Evolutionary conservation across 2,329 filamentous ascomycete genomes (phyloP).

Genomic region (Fusarium luffae): DNA sequence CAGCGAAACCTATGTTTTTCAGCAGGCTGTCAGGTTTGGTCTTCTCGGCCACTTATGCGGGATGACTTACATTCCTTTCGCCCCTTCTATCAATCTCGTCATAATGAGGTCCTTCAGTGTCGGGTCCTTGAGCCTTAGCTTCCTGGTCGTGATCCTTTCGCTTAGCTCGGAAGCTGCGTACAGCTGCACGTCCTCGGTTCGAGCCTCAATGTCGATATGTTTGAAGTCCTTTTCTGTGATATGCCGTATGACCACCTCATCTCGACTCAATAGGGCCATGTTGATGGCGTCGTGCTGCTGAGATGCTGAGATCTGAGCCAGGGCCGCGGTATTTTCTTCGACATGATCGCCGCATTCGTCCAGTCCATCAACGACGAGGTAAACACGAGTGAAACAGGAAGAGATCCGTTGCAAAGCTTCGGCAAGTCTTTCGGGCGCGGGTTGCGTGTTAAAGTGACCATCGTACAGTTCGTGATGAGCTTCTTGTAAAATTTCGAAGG

Average conservation of each 20-base stretch:
- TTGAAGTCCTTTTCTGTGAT: neutral
- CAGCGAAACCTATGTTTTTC: slow-evolving; percentile 24
- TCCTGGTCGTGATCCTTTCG: neutral
- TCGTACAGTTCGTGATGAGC: neutral
- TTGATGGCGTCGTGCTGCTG: neutral
- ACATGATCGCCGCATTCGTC: slow-evolving; percentile 12
- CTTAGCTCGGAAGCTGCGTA: slow-evolving; percentile 29
- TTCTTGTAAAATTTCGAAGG: neutral
- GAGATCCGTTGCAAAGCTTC: accelerated
- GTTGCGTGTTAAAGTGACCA: neutral
- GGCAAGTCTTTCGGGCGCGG: neutral
- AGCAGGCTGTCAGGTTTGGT: too few relatives aligned
- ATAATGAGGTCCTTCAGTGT: slow-evolving; percentile 21
- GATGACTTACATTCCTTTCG: slow-evolving; percentile 24
- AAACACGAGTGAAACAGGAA: neutral
- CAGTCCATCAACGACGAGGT: neutral
- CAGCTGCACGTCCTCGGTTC: slow-evolving; percentile 9
- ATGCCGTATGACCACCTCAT: slow-evolving; percentile 1
- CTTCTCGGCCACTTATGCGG: too few relatives aligned
- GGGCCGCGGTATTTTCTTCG: neutral
- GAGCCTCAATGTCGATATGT: neutral
- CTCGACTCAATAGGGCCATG: slow-evolving; percentile 21
- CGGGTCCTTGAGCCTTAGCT: neutral
- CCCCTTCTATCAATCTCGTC: neutral
- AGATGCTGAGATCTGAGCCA: neutral